These are phyloP conservation scores for Acacia acuminata DNA, from an alignment of 306 rosid species.

Conservation along the genomic window DNA sequence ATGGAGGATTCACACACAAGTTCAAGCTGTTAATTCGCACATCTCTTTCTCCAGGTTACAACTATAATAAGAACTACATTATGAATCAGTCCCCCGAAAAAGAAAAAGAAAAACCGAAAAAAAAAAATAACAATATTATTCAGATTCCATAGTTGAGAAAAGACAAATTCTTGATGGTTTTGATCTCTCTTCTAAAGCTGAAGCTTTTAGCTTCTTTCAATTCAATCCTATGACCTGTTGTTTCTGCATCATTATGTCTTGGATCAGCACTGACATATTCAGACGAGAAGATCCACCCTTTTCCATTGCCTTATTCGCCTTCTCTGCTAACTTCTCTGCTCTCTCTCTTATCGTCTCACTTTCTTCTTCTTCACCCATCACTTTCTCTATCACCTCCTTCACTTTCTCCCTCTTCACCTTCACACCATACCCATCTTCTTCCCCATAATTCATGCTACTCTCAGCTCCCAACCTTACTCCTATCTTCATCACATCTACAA, in stretches of 20 bases:
- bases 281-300: constrained; percentile 48
- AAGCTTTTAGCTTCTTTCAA: neutral
- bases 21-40: neutral
- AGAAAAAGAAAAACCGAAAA: too few relatives aligned
- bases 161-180: neutral
- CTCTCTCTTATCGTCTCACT: constrained; percentile 40
- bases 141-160: neutral
- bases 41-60: neutral
- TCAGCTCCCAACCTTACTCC: constrained; percentile 41
- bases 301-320: constrained; percentile 44
- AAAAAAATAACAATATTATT: neutral
- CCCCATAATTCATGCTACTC: constrained; percentile 18
- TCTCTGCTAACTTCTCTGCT: constrained; percentile 34
- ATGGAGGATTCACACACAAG: neutral
- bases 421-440: constrained; percentile 38
- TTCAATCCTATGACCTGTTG: neutral
- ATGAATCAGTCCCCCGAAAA: neutral
- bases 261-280: constrained; percentile 31
- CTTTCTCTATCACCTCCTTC: constrained; percentile 32
- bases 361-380: constrained; percentile 32
- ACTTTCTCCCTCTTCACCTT: constrained; percentile 40
- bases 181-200: neutral
- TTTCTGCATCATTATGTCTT: constrained; percentile 21
- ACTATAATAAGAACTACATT: neutral
- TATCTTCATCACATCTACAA: constrained; percentile 33